Conservation (phyloP, 805 yeast genomes). For the Peterozyma toletana region DNA sequence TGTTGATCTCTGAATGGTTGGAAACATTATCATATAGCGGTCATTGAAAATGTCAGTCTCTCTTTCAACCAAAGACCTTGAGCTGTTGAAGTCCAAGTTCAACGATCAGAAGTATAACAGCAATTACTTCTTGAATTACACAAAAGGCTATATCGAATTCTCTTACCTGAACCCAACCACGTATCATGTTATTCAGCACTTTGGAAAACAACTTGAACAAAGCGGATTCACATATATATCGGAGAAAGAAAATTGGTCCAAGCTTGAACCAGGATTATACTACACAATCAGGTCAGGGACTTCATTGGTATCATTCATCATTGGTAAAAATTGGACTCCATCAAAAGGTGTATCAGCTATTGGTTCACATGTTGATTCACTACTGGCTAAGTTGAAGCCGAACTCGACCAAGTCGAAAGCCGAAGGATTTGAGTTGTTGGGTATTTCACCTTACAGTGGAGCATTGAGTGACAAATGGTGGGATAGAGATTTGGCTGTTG, state of each 20-base stretch:
- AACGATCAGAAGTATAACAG: not conserved
- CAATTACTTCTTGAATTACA: not conserved
- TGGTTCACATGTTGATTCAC: conserved; percentile 72
- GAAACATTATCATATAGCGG: not conserved
- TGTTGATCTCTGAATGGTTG: not conserved
- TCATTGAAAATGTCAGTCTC: no score
- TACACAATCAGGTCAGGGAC: conserved; percentile 67
- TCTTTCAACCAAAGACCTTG: not conserved
- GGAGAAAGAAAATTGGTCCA: conserved; percentile 54
- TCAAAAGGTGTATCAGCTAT: conserved; percentile 60
- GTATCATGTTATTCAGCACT: conserved; percentile 57
- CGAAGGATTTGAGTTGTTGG: conserved; percentile 72
- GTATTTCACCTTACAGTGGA: conserved; percentile 81
- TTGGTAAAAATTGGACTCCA: conserved; percentile 62
- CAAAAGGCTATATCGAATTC: conserved; percentile 54
- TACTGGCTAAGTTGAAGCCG: conserved; percentile 66
- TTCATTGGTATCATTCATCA: conserved; percentile 57
- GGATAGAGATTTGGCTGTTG: conserved; percentile 82
- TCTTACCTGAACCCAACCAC: conserved; percentile 71
- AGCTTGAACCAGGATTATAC: conserved; percentile 42
- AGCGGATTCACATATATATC: conserved; percentile 60
- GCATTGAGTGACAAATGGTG: conserved; percentile 61
- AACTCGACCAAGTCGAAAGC: conserved; percentile 48
- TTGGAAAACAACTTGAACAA: conserved; percentile 37
- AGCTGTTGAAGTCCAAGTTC: not conserved